Base-by-base conservation (phyloP, 345 rosid species). In the Melastoma malabathricum region DNA sequence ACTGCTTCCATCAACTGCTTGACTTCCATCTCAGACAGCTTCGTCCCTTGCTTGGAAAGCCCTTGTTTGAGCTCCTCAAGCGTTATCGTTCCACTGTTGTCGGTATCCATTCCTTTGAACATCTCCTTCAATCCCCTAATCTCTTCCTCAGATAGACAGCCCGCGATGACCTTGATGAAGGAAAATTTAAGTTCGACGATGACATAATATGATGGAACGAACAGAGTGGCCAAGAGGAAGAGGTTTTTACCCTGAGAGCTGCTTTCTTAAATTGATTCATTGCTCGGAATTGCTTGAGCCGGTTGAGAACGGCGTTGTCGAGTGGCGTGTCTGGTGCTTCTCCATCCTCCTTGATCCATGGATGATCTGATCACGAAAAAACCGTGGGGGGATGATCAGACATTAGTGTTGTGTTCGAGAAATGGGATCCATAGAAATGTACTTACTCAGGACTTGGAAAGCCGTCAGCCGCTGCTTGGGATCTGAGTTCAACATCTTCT, bases 91-190 rank as follows among this genome's bases (percentile, higher is more conserved):
- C 98, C 96, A 20, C 95, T 87, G 64, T 67, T 71, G 60, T 90
- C 98, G 0, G 89, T 73, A 63, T 90, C 98, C 48, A 90, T 90
- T 43, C 94, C 86, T 58, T 50, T 80, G 64, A 90, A 90, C 98
- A 90, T 86, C 70, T 86, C 84, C 62, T 90, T 86, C 60, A 90
- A 57, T n/a, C 98, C 98, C 89, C 72, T 87, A 72, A 90, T 90
- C 68, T 90, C 96, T 75, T 87, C 96, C 72, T 90, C 96, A 0
- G 98, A 90, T 61, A 90, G 67, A 61, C 96, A 90, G 7, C 98
- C 96, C 1, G 98, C 96, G 50, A 90, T 90, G 45, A 90, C 94
- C 98, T 90, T 47, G 57, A 14, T 18, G 15, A 46, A 10, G 13
- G 14, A 54, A 44, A 9, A 16, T 15, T 25, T 20, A 47, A 10